Percentiles rank a stretch among this genome's conserved stretches.
Evolutionary conservation across 2,329 filamentous ascomycete species (phyloP).

Genomic region (Raffaelea arxii): DNA sequence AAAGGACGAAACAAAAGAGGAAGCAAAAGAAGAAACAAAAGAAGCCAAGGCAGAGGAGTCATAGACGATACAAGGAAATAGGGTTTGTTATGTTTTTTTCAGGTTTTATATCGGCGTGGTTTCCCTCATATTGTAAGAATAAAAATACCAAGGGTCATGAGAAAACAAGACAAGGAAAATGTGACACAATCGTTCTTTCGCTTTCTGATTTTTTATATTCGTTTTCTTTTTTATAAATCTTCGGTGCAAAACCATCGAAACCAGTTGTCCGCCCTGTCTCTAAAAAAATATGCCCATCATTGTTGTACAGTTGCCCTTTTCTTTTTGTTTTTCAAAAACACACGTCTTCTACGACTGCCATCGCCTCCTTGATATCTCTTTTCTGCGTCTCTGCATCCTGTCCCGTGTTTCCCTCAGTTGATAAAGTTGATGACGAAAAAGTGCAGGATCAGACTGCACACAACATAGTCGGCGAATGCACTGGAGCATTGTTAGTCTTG

Average conservation of each 20-base stretch:
- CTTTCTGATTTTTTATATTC: background rate
- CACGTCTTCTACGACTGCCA: background rate
- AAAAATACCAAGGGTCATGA: too few species aligned
- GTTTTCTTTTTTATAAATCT: background rate
- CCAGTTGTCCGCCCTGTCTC: background rate
- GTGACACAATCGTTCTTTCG: background rate
- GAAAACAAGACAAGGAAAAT: too few species aligned
- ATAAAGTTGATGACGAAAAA: slow-evolving; percentile 99
- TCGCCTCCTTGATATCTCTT: background rate
- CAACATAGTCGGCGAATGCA: slow-evolving; percentile 92
- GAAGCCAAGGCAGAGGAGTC: background rate
- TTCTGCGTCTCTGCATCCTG: background rate
- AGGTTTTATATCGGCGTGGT: background rate
- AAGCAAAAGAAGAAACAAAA: background rate
- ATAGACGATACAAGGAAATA: background rate
- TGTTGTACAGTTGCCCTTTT: too few species aligned
- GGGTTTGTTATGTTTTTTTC: background rate
- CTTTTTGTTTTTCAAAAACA: background rate
- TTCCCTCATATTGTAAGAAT: background rate
- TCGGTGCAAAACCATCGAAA: background rate
- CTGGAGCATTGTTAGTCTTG: slow-evolving; percentile 37
- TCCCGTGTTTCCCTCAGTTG: slow-evolving; percentile 47
- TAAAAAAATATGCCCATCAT: background rate
- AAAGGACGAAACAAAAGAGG: background rate
- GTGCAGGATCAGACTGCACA: slow-evolving; percentile 90